Percentiles rank a stretch among this genome's conserved stretches.
phyloP scores from a whole-genome alignment of 306 rosid species.

The Acacia confusa region DNA sequence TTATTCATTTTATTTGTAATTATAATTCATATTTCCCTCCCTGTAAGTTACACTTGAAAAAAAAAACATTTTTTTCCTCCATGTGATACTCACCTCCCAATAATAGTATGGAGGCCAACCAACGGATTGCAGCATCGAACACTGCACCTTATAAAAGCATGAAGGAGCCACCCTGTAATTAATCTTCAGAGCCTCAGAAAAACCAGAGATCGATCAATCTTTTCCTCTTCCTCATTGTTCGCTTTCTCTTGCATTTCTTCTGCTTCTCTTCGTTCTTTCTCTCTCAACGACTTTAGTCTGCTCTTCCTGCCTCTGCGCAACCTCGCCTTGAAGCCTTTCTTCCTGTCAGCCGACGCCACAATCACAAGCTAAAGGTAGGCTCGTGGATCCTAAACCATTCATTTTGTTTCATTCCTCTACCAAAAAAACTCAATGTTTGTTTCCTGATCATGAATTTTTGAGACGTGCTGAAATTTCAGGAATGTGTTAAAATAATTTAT shows the following conservation, averaged over 20 bases:
- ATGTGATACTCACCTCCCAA: conserved; percentile 18
- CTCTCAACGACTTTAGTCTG: not conserved
- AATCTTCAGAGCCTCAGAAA: not conserved
- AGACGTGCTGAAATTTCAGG: not conserved
- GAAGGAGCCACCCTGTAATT: not conserved
- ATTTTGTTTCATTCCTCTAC: not conserved
- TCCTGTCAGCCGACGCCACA: conserved; percentile 14
- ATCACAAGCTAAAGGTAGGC: conserved; percentile 41
- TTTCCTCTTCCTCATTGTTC: conserved; percentile 39
- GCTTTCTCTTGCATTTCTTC: conserved; percentile 37
- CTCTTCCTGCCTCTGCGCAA: conserved; percentile 12
- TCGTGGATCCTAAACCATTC: not conserved
- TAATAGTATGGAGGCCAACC: conserved; percentile 34
- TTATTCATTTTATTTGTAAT: too few species aligned
- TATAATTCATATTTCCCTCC: not conserved
- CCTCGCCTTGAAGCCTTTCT: conserved; percentile 25
- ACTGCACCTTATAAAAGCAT: not conserved
- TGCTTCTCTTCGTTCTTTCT: not conserved
- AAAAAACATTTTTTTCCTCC: not conserved
- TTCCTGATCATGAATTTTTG: not conserved
- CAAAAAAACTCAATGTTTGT: not conserved
- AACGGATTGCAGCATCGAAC: conserved; percentile 18
- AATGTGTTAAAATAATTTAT: not conserved
- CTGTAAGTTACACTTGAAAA: not conserved
- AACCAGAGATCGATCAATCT: not conserved